phyloP scores from a whole-genome alignment of 495 filamentous ascomycete species.

The Hyaloscypha variabilis region DNA sequence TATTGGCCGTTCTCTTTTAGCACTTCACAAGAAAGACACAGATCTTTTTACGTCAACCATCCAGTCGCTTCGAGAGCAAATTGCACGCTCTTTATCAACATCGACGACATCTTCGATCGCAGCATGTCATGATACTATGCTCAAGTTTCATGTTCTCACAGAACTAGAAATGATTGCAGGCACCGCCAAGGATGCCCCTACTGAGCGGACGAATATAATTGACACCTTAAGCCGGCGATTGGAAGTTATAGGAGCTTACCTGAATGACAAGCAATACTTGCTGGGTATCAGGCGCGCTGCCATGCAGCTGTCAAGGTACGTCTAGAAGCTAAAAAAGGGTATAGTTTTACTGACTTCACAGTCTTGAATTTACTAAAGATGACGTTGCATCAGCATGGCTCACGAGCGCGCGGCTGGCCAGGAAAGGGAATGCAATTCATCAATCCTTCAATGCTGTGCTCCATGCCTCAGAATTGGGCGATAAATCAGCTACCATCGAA shows the following conservation, averaged over 20 bases:
- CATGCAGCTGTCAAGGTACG: constrained; percentile 60
- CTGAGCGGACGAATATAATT: constrained; percentile 48
- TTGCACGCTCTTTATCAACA: constrained; percentile 71
- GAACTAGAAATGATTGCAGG: constrained; percentile 83
- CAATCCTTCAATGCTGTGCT: constrained; percentile 93
- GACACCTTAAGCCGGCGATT: constrained; percentile 72
- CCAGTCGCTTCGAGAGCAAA: constrained; percentile 64
- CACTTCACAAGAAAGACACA: constrained; percentile 56
- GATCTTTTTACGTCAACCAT: constrained; percentile 62
- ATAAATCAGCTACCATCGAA: constrained; percentile 85
- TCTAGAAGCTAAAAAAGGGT: not conserved
- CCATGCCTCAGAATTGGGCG: constrained; percentile 82
- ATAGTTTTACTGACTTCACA: constrained; percentile 25
- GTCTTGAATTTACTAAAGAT: constrained; percentile 53
- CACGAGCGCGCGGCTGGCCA: constrained; percentile 78
- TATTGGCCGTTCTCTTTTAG: constrained; percentile 72
- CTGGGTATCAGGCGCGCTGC: constrained; percentile 84
- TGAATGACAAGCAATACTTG: constrained; percentile 90
- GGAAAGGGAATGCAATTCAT: constrained; percentile 79
- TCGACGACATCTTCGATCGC: constrained; percentile 78
- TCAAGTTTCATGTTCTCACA: constrained; percentile 82
- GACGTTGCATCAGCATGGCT: constrained; percentile 88
- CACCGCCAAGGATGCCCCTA: constrained; percentile 22
- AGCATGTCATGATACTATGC: constrained; percentile 76
- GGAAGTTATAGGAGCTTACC: constrained; percentile 82